A percentile compares a stretch with the other conserved stretches of the same genome.
phyloP scores from a whole-genome alignment of 2,329 filamentous ascomycete species.

The Sporothrix variecibatus region DNA sequence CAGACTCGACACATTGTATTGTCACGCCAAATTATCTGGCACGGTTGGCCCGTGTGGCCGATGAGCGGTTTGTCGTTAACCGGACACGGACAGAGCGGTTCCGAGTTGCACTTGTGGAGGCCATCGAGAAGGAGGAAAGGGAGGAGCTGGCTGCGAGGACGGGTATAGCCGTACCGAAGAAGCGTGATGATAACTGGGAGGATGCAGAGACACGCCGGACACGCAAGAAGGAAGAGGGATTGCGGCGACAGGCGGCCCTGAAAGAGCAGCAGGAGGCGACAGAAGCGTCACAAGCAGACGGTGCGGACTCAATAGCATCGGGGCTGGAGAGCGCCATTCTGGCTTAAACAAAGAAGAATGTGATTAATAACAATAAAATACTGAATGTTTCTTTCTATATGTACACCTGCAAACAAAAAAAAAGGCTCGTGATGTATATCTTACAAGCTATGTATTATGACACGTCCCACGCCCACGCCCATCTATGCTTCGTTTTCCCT shows the following conservation, averaged over 20 bases:
- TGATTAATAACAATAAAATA: background rate
- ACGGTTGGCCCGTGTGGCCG: conserved; percentile 68
- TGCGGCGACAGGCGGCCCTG: conserved; percentile 39
- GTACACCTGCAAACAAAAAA: conserved; percentile 15
- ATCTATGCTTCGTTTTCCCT: background rate
- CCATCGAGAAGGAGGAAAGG: conserved; percentile 34
- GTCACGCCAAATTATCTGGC: conserved; percentile 69
- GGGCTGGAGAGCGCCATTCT: conserved; percentile 22
- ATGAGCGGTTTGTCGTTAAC: conserved; percentile 74
- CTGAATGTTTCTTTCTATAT: conserved; percentile 15
- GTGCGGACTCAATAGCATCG: conserved; percentile 40
- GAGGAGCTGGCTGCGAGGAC: conserved; percentile 27
- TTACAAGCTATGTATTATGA: conserved; percentile 19
- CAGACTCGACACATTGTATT: conserved; percentile 42
- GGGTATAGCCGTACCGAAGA: conserved; percentile 29
- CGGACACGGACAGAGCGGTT: conserved; percentile 67
- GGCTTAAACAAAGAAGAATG: background rate
- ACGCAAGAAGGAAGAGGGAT: conserved; percentile 59
- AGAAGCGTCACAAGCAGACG: background rate
- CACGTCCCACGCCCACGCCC: conserved; percentile 5
- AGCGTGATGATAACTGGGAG: conserved; percentile 54
- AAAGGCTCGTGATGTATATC: conserved; percentile 20
- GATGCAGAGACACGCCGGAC: conserved; percentile 53
- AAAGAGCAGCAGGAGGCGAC: conserved; percentile 20
- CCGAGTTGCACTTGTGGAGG: conserved; percentile 49